Conservation (phyloP, 805 yeast species). For the Hanseniaspora thailandica region DNA sequence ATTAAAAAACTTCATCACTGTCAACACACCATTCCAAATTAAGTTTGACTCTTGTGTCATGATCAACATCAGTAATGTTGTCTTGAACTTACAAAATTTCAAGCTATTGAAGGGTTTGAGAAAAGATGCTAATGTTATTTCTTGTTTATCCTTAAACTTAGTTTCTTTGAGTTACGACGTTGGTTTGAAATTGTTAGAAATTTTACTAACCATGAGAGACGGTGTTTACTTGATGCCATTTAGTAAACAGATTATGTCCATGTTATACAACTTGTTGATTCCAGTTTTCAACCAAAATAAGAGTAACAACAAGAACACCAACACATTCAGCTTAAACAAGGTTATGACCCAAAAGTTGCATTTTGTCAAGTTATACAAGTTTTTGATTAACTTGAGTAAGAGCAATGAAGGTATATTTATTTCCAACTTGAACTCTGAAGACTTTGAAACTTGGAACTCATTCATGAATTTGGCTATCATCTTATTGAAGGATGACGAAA, state of each 20-base stretch:
- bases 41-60: conserved; percentile 54
- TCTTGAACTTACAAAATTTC: conserved; percentile 44
- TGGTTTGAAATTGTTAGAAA: conserved; percentile 19
- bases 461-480: conserved; percentile 47
- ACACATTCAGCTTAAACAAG: conserved; percentile 18
- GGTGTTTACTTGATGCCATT: conserved; percentile 5
- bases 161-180: conserved; percentile 32
- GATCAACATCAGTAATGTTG: conserved; percentile 40
- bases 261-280: conserved; percentile 8
- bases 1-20: conserved; percentile 35
- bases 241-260: conserved; percentile 1
- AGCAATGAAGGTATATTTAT: conserved; percentile 17
- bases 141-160: conserved; percentile 33
- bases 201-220: background rate
- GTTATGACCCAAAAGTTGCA: conserved; percentile 18
- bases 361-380: conserved; percentile 6
- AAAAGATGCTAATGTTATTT: conserved; percentile 35
- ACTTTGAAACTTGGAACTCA: conserved; percentile 42
- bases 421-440: conserved; percentile 27
- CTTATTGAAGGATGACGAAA: conserved; percentile 28
- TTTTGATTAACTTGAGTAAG: conserved; percentile 13
- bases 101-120: conserved; percentile 46
- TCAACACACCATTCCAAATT: conserved; percentile 45
- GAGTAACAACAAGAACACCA: conserved; percentile 1
- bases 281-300: conserved; percentile 10